Evolutionary conservation across 805 yeast species (phyloP).

Genomic region (Wickerhamomyces tratensis): DNA sequence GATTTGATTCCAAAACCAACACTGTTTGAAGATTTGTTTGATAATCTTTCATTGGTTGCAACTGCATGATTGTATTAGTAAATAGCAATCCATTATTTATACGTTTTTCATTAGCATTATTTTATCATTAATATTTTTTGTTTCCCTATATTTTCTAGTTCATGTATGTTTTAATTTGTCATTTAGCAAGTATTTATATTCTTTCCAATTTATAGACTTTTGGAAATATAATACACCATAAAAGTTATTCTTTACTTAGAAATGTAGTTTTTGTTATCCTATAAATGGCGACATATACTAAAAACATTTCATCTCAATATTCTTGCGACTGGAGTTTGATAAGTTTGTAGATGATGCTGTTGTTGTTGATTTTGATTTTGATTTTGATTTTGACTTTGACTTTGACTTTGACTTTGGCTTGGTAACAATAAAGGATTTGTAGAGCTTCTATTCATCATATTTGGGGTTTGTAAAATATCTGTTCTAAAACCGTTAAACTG

Average conservation of each 20-base stretch:
- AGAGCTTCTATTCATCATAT: not conserved
- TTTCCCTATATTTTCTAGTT: too few species aligned
- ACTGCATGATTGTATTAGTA: not conserved
- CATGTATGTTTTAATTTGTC: too few species aligned
- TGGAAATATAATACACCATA: not conserved
- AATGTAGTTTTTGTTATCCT: too few species aligned
- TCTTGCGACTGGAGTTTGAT: slow-evolving; percentile 1
- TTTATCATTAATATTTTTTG: too few species aligned
- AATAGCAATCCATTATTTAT: not conserved
- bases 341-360: not conserved
- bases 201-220: not conserved
- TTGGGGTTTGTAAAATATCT: not conserved
- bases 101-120: too few species aligned
- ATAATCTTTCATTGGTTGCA: not conserved
- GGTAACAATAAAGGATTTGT: too few species aligned
- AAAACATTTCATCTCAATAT: not conserved
- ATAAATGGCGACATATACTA: too few species aligned
- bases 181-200: too few species aligned
- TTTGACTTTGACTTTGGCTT: not conserved
- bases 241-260: too few species aligned
- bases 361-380: not conserved
- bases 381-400: not conserved
- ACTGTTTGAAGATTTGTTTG: slow-evolving; percentile 33
- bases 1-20: slow-evolving; percentile 36
- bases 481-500: too few species aligned